These are phyloP conservation scores for Lactifluus rugatus DNA, from an alignment of 768 basidiomycete genomes.

Conservation along the genomic window DNA sequence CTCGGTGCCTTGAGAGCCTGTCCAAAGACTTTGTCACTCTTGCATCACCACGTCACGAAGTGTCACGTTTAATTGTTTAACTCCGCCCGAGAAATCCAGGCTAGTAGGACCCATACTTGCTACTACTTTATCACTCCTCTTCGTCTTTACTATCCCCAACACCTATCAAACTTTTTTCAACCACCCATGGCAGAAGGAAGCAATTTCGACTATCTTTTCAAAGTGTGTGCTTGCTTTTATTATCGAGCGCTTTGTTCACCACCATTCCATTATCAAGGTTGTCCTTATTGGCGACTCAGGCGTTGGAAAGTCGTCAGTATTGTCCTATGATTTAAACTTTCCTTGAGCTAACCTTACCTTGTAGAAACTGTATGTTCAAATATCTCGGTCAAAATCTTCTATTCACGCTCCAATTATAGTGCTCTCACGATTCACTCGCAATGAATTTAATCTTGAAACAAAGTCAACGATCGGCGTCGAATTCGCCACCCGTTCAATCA, in stretches of 20 bases:
- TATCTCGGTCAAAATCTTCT: neutral
- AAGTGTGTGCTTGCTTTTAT: slow-evolving; percentile 43
- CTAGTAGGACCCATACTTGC: too few relatives aligned
- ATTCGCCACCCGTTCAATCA: slow-evolving; percentile 93
- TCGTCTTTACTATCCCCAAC: too few relatives aligned
- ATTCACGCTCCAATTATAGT: slow-evolving; percentile 41
- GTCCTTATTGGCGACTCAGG: slow-evolving; percentile 99
- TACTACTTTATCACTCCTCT: too few relatives aligned
- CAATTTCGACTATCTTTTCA: slow-evolving; percentile 99
- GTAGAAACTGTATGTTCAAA: slow-evolving; percentile 51
- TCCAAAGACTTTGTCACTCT: too few relatives aligned
- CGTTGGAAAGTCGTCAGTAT: slow-evolving; percentile 96
- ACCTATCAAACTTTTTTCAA: too few relatives aligned
- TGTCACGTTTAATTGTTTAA: too few relatives aligned
- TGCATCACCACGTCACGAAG: too few relatives aligned
- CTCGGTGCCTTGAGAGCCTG: too few relatives aligned
- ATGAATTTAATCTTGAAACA: slow-evolving; percentile 98
- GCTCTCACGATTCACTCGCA: slow-evolving; percentile 98
- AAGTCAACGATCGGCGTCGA: slow-evolving; percentile 99
- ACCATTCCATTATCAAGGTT: slow-evolving; percentile 43
- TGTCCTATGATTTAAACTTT: slow-evolving; percentile 1
- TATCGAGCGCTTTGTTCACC: neutral
- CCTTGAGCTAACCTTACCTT: neutral
- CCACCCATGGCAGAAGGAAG: slow-evolving; percentile 74
- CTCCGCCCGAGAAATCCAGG: slow-evolving; percentile 1